These are phyloP conservation scores for Nepenthes alata DNA, from an alignment of 179 eudicot genomes.

Conservation along the genomic window DNA sequence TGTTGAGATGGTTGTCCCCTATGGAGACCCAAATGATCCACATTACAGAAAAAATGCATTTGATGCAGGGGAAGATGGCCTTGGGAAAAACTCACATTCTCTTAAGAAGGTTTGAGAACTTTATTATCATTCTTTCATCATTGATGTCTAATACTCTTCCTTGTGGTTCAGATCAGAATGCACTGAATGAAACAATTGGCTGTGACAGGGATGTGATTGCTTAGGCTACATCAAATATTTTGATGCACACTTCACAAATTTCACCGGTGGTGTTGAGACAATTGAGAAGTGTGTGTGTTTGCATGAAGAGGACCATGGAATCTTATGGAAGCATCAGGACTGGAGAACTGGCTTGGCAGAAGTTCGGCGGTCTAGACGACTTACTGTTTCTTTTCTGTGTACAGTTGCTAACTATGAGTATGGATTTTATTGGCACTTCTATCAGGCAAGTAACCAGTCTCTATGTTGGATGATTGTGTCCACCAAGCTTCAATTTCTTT, in stretches of 20 bases:
- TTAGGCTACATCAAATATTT: constrained; percentile 56
- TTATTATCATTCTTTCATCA: constrained; percentile 1
- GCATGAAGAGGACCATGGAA: constrained; percentile 67
- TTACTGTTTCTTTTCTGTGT: constrained; percentile 60
- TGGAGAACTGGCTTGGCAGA: constrained; percentile 74
- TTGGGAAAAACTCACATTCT: constrained; percentile 61
- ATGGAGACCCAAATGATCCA: constrained; percentile 64
- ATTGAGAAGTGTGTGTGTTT: constrained; percentile 64
- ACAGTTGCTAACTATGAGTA: constrained; percentile 73
- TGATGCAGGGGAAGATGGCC: constrained; percentile 67
- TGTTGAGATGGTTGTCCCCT: constrained; percentile 67
- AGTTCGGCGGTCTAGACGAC: constrained; percentile 57
- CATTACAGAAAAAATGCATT: constrained; percentile 62
- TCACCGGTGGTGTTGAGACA: constrained; percentile 68
- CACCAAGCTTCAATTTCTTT: neutral
- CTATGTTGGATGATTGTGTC: neutral
- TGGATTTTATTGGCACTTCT: constrained; percentile 71
- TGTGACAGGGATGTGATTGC: constrained; percentile 60
- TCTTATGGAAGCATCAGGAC: constrained; percentile 75
- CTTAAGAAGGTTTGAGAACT: constrained; percentile 38
- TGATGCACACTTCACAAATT: constrained; percentile 63
- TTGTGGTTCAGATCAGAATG: neutral
- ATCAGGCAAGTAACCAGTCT: constrained; percentile 34
- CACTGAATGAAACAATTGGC: neutral
- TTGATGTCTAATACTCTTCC: neutral